phyloP scores from a whole-genome alignment of 305 asterid genomes.

The Ruellia speciosa region DNA sequence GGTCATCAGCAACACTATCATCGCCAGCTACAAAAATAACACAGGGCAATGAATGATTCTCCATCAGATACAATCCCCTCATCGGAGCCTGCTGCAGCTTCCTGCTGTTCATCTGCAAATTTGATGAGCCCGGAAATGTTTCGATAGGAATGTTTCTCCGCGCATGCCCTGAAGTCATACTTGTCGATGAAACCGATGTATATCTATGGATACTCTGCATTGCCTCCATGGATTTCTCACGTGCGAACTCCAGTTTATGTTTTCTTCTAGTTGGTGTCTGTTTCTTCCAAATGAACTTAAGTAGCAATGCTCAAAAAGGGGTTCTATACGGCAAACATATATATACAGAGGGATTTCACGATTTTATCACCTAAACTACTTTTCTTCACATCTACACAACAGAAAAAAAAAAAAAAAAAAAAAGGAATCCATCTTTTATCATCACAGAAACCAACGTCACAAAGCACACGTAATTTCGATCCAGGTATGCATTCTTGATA shows the following conservation, averaged over 20 bases:
- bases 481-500: too few relatives aligned
- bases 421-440: too few relatives aligned
- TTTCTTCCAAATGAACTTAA: background rate
- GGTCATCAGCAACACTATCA: conserved; percentile 12
- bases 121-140: conserved; percentile 10
- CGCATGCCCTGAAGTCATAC: background rate
- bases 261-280: background rate
- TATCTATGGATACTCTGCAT: conserved; percentile 25
- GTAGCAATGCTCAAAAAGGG: background rate
- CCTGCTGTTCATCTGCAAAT: conserved; percentile 2
- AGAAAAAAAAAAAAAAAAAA: too few relatives aligned
- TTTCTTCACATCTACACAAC: too few relatives aligned
- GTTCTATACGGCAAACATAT: background rate
- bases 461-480: too few relatives aligned
- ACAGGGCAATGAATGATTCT: background rate
- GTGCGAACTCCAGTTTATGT: too few relatives aligned
- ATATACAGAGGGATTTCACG: too few relatives aligned
- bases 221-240: conserved; percentile 26
- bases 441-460: too few relatives aligned
- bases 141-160: background rate
- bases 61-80: conserved; percentile 19
- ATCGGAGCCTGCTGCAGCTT: conserved; percentile 2
- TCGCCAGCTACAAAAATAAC: background rate
- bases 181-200: conserved; percentile 21
- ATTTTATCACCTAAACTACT: too few relatives aligned